Conservation (phyloP, 306 rosid genomes). For the Lotus japonicus region DNA sequence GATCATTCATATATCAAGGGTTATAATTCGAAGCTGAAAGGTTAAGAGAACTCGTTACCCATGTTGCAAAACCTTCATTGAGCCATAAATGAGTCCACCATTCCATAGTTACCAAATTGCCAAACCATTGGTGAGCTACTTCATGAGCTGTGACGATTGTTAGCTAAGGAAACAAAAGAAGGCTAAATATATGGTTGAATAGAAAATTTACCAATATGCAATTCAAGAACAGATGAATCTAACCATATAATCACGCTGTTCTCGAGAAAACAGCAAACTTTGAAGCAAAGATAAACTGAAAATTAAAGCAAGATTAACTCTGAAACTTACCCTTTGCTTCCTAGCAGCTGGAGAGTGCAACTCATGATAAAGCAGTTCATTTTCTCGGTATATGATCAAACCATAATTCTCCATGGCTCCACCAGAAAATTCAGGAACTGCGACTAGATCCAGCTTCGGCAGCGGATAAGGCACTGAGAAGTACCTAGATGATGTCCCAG, state of each 20-base stretch:
- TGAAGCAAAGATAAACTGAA: neutral
- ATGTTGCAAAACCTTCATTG: constrained; percentile 68
- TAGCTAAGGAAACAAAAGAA: constrained; percentile 24
- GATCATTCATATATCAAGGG: neutral
- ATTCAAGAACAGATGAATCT: neutral
- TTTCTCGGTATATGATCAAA: constrained; percentile 51
- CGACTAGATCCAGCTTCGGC: constrained; percentile 61
- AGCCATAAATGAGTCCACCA: constrained; percentile 78
- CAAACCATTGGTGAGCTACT: constrained; percentile 76
- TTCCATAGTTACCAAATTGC: constrained; percentile 70
- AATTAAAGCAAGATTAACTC: neutral
- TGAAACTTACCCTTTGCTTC: constrained; percentile 42
- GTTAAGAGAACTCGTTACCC: constrained; percentile 31
- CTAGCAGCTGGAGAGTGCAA: constrained; percentile 33
- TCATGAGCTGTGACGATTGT: constrained; percentile 50
- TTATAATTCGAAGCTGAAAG: neutral
- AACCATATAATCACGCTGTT: neutral
- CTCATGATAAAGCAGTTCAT: constrained; percentile 40
- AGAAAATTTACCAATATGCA: neutral
- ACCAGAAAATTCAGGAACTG: constrained; percentile 47
- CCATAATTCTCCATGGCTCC: constrained; percentile 79
- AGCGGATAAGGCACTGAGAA: constrained; percentile 46
- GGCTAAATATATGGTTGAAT: neutral
- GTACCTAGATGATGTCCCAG: constrained; percentile 36
- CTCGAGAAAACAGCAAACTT: neutral